Evolutionary conservation across 2,329 filamentous ascomycete genomes (phyloP).

Genomic region (Epichloe amarillans): DNA sequence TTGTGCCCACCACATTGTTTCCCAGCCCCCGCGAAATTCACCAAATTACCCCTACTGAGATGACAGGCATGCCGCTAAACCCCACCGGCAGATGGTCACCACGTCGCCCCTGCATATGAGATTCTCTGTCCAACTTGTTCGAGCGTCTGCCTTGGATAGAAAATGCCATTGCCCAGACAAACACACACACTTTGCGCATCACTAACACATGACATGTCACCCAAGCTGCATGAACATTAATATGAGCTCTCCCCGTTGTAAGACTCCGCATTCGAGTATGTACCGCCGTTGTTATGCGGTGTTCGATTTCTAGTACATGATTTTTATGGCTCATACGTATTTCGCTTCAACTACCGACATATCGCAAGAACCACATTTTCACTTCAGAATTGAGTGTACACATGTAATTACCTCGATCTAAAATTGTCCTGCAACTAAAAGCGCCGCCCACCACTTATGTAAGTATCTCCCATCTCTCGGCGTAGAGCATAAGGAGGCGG

Average conservation of each 20-base stretch:
- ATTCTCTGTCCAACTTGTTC: not conserved
- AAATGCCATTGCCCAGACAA: not conserved
- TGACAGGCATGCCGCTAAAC: not conserved
- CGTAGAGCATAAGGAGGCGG: too few relatives aligned
- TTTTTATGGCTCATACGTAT: not conserved
- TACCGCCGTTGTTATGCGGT: not conserved
- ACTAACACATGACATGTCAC: conserved; percentile 3
- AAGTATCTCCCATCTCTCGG: too few relatives aligned
- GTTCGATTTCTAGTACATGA: not conserved
- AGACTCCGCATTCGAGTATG: not conserved
- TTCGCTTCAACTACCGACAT: too few relatives aligned
- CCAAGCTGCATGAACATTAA: not conserved
- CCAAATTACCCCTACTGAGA: too few relatives aligned
- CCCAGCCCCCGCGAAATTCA: too few relatives aligned
- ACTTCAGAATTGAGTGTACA: too few relatives aligned
- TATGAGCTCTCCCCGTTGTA: not conserved
- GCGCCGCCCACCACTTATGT: too few relatives aligned
- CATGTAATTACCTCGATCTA: too few relatives aligned
- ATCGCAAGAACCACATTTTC: too few relatives aligned
- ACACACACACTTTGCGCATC: not conserved
- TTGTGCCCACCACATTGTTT: too few relatives aligned
- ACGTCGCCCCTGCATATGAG: not conserved
- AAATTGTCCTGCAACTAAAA: too few relatives aligned
- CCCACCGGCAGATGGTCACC: not conserved
- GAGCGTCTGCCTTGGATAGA: not conserved